Evolutionary conservation across 345 rosid genomes (phyloP), one percentile per base, ranked within the genome.

Genomic region (Eucalyptus urophylla): DNA sequence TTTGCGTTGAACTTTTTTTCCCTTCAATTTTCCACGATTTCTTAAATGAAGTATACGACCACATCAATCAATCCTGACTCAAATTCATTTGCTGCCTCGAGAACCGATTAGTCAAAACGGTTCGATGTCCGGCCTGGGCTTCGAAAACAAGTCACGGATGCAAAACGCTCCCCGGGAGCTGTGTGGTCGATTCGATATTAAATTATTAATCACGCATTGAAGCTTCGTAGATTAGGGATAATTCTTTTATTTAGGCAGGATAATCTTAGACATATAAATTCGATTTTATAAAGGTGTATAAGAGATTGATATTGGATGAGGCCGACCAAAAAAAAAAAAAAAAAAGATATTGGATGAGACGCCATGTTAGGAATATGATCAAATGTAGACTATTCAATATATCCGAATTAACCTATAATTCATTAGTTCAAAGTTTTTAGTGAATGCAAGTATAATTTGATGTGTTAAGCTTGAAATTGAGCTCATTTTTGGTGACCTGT

Each of bases 351-450:
- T 3, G 3, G 62, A 5, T 4, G 19, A 29, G 33, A 1, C 1
- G 8, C 31, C 31, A 1, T 6, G 31, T 60, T 0, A 62, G 17
- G n/a, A 12, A 62, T 12, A 13, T 62, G 4, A 27, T 62, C 1
- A 27, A 14, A 25, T 27, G 69, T 13, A 12, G 2, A 12, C 0
- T 2, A 27, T 11, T 62, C 1, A 62, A 62, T 62, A 6, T 62
- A 62, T 29, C 15, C 0, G 0, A 62, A 13, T 62, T 62, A 6
- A 29, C 15, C 8, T 2, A 62, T 29, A 60, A 6, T 13, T 62
- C 69, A 62, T 13, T 6, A 6, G 13, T 2, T 56, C 3, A 27
- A 62, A 29, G 7, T 13, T 62, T 62, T 62, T 11, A 29, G 17
- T 62, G 33, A 29, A 62, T 3, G 16, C 3, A 1, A 4, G 33